These are phyloP conservation scores for Sarocladiaceae sp. DNA, from an alignment of 2,329 filamentous ascomycete species.

Conservation along the genomic window DNA sequence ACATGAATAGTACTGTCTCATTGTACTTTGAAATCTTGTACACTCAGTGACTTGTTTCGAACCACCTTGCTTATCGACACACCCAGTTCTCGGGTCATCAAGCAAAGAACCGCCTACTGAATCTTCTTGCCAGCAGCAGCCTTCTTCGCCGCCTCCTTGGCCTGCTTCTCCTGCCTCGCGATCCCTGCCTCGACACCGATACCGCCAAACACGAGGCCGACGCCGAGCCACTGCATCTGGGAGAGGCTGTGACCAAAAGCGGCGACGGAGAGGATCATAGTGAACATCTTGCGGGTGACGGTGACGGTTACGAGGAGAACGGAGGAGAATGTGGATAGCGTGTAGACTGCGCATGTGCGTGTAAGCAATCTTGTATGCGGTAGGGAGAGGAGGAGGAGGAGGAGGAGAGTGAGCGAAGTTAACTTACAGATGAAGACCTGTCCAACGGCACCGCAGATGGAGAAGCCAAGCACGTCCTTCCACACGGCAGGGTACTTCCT, in stretches of 20 bases:
- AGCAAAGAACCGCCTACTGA: conserved; percentile 13
- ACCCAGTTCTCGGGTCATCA: background rate
- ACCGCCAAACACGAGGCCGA: conserved; percentile 87
- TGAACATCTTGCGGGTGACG: conserved; percentile 97
- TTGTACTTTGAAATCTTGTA: too few relatives aligned
- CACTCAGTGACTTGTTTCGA: too few relatives aligned
- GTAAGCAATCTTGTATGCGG: conserved; percentile 16
- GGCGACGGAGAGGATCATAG: conserved; percentile 93
- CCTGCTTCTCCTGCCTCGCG: conserved; percentile 73
- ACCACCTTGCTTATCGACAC: too few relatives aligned
- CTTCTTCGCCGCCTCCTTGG: conserved; percentile 60
- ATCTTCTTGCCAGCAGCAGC: conserved; percentile 25
- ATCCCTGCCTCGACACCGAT: conserved; percentile 87
- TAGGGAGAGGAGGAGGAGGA: conserved; percentile 1
- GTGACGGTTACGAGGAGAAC: conserved; percentile 92
- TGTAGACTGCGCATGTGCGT: conserved; percentile 57
- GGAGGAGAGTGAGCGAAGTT: background rate
- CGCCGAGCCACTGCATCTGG: conserved; percentile 88
- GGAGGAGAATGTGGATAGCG: conserved; percentile 84
- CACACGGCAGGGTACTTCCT: conserved; percentile 72
- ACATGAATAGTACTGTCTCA: too few relatives aligned
- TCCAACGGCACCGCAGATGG: conserved; percentile 82
- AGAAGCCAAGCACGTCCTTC: conserved; percentile 84
- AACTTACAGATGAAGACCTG: conserved; percentile 87
- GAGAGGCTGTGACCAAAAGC: conserved; percentile 87